Evolutionary conservation across 257 asterid species (phyloP).

Genomic region (Salvia hispanica): DNA sequence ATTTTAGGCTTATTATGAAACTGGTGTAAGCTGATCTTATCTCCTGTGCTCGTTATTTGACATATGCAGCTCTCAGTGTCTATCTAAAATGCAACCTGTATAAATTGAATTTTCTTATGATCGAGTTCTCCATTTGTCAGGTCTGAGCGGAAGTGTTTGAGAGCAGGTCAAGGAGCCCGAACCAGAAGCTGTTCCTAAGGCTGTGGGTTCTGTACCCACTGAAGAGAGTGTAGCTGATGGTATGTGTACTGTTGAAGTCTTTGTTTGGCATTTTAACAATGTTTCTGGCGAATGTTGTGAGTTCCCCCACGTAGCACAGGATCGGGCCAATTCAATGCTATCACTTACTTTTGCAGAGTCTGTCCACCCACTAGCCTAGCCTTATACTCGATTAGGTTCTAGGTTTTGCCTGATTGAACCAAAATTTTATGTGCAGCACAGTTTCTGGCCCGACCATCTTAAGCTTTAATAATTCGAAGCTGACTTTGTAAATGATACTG

Average conservation of each 20-base stretch:
- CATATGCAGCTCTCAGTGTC: no score
- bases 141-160: slow-evolving; percentile 65
- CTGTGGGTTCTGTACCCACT: no score
- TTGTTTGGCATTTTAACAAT: slow-evolving; percentile 1
- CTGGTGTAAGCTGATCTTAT: no score
- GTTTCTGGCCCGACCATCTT: slow-evolving; percentile 9
- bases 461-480: slow-evolving; percentile 16
- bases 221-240: no score
- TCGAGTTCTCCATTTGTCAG: slow-evolving; percentile 38
- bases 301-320: neutral
- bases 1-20: no score
- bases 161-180: slow-evolving; percentile 98
- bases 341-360: neutral
- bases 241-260: slow-evolving; percentile 33
- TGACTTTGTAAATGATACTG: slow-evolving; percentile 11
- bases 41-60: no score
- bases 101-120: no score
- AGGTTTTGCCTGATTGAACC: neutral
- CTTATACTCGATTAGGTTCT: no score
- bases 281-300: neutral
- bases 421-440: no score
- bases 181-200: slow-evolving; percentile 66
- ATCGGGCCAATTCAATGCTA: neutral
- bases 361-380: no score
- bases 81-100: no score